Evolutionary conservation across 116 monocot genomes (phyloP).

Genomic region (Papilionanthe hybrid): DNA sequence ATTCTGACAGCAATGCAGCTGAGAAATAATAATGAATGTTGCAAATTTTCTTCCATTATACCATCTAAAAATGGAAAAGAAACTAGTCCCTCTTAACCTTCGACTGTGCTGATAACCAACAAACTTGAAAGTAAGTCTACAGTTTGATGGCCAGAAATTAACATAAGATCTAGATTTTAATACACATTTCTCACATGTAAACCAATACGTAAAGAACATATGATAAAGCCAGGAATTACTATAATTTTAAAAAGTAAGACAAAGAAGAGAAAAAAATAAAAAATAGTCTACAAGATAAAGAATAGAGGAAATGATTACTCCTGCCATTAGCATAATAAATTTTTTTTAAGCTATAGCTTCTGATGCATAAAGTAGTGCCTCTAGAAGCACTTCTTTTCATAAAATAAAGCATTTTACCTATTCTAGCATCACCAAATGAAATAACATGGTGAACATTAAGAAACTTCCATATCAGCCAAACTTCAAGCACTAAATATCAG

Average conservation of each 20-base stretch:
- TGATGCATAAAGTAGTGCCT: neutral
- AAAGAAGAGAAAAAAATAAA: neutral
- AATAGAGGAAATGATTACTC: neutral
- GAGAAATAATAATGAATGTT: too few species aligned
- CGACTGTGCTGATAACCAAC: neutral
- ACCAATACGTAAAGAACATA: neutral
- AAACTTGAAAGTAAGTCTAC: neutral
- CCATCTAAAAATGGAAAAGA: too few species aligned
- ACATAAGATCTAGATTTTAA: neutral
- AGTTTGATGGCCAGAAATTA: neutral
- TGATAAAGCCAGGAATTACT: neutral
- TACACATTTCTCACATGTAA: neutral
- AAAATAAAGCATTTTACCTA: neutral
- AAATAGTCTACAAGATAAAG: neutral
- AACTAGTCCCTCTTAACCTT: too few species aligned
- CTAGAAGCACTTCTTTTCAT: neutral
- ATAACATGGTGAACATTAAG: neutral
- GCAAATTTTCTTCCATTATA: too few species aligned
- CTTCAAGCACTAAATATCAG: neutral
- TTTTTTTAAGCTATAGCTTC: neutral
- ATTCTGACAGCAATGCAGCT: too few species aligned
- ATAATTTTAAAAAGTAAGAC: neutral
- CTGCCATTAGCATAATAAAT: neutral
- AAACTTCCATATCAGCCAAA: slow-evolving; percentile 1
- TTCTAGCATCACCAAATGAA: neutral